Base-by-base conservation (phyloP, 192 early-diverging fungal genomes). In the Chytriomyces sp. region DNA sequence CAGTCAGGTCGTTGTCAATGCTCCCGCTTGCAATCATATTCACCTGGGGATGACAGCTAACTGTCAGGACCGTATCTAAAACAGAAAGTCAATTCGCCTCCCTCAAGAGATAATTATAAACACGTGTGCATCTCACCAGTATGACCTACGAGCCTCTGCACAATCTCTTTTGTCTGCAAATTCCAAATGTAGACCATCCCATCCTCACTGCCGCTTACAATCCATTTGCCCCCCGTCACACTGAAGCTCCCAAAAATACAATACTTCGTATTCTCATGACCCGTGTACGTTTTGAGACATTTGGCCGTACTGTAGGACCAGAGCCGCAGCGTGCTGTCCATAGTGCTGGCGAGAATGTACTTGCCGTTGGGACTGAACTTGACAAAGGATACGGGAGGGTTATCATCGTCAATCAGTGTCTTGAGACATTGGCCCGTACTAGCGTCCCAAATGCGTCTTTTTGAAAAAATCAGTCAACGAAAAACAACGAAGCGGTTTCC, bases 321-420 rank as follows among this genome's bases (percentile, higher is more conserved):
- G 53, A 99, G 85, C 10, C 95, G 89, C 55, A 99, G 80, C 31
- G 94, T 97, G 73, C 87, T 93, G 84, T 99, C 96, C 57, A 93
- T 85, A 8, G 94, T 96, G 7, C 93, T 90, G 7, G 98, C 94
- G 40, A 99, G 83, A 68, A 99, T 94, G 75, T 94, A 99, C 83
- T 98, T 98, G 62, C 96, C 94, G 78, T 99, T 99, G 38, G 98
- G 98, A 34, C 96, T 98, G 77, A 99, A 99, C 77, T 95, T 96
- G 14, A 96, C 63, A 65, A 65, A 65, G 8, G 63, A 65, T 25
- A 98, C 96, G 19, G 92, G 90, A 54, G 94, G 96, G 66, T 96
- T 96, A 70, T 93, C 91, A 74, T 98, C 96, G 76, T 96, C 93
- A 19, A 99, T 90, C 31, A 99, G 80, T 3, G 98, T 99, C 78